A percentile compares a stretch with the other conserved stretches of the same genome.
Evolutionary conservation across 1,284 basidiomycete genomes (phyloP).

Genomic region (Boletus hoseneyae): DNA sequence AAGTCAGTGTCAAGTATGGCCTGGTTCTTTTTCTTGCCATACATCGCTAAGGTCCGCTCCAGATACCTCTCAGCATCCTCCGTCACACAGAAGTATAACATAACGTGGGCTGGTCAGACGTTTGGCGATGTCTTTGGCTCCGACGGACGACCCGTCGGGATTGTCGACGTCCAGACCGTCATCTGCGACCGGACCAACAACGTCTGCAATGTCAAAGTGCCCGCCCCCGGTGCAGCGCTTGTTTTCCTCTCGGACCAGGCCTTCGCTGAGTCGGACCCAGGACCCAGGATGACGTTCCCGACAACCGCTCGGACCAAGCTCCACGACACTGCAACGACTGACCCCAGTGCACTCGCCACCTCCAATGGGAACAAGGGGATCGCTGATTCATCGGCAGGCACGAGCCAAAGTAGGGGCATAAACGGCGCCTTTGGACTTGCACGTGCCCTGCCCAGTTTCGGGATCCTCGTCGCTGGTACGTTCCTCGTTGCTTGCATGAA

Average conservation of each 20-base stretch:
- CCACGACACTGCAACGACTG: constrained; percentile 32
- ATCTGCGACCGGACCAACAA: constrained; percentile 42
- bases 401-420: constrained; percentile 4
- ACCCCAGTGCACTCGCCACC: constrained; percentile 27
- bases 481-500: constrained; percentile 8
- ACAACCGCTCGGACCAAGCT: constrained; percentile 38
- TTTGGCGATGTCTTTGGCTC: constrained; percentile 61
- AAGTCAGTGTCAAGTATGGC: constrained; percentile 55
- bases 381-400: constrained; percentile 6
- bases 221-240: constrained; percentile 53
- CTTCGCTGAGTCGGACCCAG: constrained; percentile 34
- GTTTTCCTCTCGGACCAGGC: constrained; percentile 50
- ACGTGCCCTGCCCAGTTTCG: constrained; percentile 12
- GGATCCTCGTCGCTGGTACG: constrained; percentile 18
- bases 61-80: constrained; percentile 51
- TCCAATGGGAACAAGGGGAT: constrained; percentile 34
- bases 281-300: constrained; percentile 38
- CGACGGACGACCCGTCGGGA: constrained; percentile 60
- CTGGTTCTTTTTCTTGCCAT: background rate
- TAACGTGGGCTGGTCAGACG: constrained; percentile 73
- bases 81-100: constrained; percentile 63
- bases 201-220: constrained; percentile 47
- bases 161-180: constrained; percentile 43
- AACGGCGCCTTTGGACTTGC: constrained; percentile 5
- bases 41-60: constrained; percentile 8